Evolutionary conservation across 805 yeast species (phyloP).

Genomic region (Yamadazyma philogaea): DNA sequence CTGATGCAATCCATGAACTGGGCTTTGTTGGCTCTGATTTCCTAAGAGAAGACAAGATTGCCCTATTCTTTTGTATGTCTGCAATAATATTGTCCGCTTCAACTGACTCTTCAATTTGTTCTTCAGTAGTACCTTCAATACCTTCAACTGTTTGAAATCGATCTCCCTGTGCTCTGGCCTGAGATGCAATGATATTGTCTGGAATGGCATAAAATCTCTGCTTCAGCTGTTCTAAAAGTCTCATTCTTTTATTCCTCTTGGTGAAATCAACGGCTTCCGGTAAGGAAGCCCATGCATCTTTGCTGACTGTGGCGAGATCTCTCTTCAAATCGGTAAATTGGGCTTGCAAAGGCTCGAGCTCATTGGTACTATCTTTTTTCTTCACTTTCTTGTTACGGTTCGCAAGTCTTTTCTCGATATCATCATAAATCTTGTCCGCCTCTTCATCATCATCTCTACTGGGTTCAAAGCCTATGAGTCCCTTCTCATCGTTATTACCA

Average conservation of each 20-base stretch:
- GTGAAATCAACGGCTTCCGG: constrained; percentile 93
- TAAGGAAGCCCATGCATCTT: constrained; percentile 72
- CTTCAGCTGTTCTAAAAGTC: constrained; percentile 58
- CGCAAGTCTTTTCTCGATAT: constrained; percentile 57
- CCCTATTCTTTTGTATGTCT: constrained; percentile 57
- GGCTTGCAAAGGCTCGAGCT: constrained; percentile 17
- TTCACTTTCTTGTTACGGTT: constrained; percentile 22
- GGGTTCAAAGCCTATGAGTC: constrained; percentile 20
- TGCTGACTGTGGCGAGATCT: constrained; percentile 53
- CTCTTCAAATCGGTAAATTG: constrained; percentile 70
- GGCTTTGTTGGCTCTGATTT: constrained; percentile 71
- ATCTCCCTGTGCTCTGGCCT: constrained; percentile 24
- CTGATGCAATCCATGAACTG: constrained; percentile 83
- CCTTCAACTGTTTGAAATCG: constrained; percentile 43
- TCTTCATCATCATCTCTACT: constrained; percentile 62
- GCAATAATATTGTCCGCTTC: constrained; percentile 37
- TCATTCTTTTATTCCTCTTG: constrained; percentile 65
- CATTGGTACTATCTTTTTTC: constrained; percentile 10
- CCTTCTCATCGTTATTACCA: constrained; percentile 32
- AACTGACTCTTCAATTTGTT: background rate
- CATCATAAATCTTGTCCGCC: constrained; percentile 68
- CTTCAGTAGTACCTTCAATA: constrained; percentile 29
- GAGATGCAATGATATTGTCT: constrained; percentile 52
- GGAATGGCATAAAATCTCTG: constrained; percentile 81
- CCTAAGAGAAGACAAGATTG: constrained; percentile 63